phyloP scores from a whole-genome alignment of 257 asterid genomes.

The Solanum medicagineum region DNA sequence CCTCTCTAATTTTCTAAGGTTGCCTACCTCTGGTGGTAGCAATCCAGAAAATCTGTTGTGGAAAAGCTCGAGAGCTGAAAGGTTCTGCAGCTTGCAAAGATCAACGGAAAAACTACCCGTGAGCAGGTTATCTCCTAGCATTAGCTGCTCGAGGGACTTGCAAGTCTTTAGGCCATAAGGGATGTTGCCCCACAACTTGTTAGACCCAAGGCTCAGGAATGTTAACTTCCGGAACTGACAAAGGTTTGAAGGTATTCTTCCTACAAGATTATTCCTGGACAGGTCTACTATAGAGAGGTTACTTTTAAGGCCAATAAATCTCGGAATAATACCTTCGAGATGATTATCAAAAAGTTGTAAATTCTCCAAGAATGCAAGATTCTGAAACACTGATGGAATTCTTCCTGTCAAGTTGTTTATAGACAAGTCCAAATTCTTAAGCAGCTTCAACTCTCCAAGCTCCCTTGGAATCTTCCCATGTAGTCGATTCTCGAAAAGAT shows the following conservation, averaged over 20 bases:
- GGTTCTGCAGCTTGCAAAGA: conserved; percentile 50
- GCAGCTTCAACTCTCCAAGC: conserved; percentile 38
- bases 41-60: conserved; percentile 63
- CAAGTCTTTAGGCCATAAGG: conserved; percentile 73
- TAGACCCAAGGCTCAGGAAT: conserved; percentile 69
- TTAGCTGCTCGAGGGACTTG: conserved; percentile 58
- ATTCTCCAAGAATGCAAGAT: conserved; percentile 39
- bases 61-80: conserved; percentile 70
- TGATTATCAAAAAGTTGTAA: conserved; percentile 69
- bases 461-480: conserved; percentile 52
- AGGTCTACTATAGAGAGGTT: conserved; percentile 51
- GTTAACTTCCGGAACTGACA: conserved; percentile 42
- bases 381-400: conserved; percentile 55
- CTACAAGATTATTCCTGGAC: conserved; percentile 64
- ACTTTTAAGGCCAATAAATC: conserved; percentile 46
- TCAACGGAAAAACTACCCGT: conserved; percentile 67
- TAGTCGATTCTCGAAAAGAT: conserved; percentile 65
- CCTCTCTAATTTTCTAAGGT: conserved; percentile 51
- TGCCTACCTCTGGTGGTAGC: conserved; percentile 55
- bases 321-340: conserved; percentile 60
- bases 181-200: conserved; percentile 55
- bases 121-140: conserved; percentile 75
- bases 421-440: conserved; percentile 51
- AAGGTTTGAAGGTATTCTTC: conserved; percentile 54
- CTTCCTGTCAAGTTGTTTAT: conserved; percentile 65